A percentile compares a stretch with the other conserved stretches of the same genome.
These are phyloP conservation scores for Termitomyces sp. DNA, from an alignment of 768 basidiomycete genomes.

Conservation along the genomic window DNA sequence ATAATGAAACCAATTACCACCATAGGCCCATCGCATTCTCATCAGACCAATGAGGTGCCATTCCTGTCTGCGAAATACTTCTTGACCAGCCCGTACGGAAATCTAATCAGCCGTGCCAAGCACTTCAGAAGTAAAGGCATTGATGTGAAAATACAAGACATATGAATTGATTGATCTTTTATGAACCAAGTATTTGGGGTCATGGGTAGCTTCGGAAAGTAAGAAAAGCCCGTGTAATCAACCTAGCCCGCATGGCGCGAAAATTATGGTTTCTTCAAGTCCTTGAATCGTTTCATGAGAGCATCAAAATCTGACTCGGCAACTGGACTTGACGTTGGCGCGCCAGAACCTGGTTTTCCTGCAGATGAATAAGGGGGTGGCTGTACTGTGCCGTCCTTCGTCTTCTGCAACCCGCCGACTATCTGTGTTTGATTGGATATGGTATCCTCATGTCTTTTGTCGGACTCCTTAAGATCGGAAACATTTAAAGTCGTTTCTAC, in stretches of 20 bases:
- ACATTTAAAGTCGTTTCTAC: slow-evolving; percentile 5
- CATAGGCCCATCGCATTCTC: too few species aligned
- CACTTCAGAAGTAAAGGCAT: too few species aligned
- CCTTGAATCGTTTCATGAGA: slow-evolving; percentile 77
- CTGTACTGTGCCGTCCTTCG: slow-evolving; percentile 13
- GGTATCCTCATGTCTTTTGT: slow-evolving; percentile 28
- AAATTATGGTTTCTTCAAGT: slow-evolving; percentile 72
- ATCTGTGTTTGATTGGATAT: slow-evolving; percentile 35
- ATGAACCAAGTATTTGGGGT: too few species aligned
- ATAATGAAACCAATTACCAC: too few species aligned
- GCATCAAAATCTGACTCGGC: slow-evolving; percentile 70
- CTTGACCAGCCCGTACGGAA: too few species aligned
- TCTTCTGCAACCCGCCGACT: slow-evolving; percentile 32
- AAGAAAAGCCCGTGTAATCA: neutral
- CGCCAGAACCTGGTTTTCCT: slow-evolving; percentile 14
- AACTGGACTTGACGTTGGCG: slow-evolving; percentile 21
- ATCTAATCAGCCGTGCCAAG: too few species aligned
- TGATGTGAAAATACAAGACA: too few species aligned
- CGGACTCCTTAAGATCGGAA: slow-evolving; percentile 18
- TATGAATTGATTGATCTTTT: neutral
- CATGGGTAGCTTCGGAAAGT: neutral
- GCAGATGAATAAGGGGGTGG: slow-evolving; percentile 19
- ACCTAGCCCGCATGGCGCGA: neutral
- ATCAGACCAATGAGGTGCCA: too few species aligned
- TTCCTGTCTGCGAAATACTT: too few species aligned